Evolutionary conservation across 805 yeast species (phyloP), one percentile per base, ranked within the genome.

Genomic region (Suhomyces prunicola): DNA sequence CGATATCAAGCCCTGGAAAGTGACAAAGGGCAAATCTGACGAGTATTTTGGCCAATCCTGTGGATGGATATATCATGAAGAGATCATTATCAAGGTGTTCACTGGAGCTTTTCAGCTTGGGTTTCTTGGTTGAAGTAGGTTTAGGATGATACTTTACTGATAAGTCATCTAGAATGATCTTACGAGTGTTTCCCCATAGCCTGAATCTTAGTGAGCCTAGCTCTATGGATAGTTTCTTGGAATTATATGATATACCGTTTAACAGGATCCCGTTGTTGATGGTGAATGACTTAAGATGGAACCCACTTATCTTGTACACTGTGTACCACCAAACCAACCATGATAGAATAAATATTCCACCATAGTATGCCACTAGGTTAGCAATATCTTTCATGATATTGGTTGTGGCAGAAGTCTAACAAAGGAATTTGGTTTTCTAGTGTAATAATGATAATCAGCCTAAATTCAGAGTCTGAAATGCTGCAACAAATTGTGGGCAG

Each of bases 241-340:
- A 52, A 9, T 49, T 49, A 50, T 68, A 49, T 4, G 61, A 47
- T 23, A 75, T 57, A 4, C 67, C 60, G 54, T 73, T 71, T 56
- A 73, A 59, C 70, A 62, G 70, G 2, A 75, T 50, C 9, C 79
- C 79, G 55, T 74, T 74, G 57, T 69, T 72, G 39, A 74, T 62
- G 15, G 72, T 54, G 4, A 75, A 44, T 15, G 70, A 64, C 31
- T 63, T 60, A 36, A 75, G 54, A 52, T 71, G 69, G 47, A 74
- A 50, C 24, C 79, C 79, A 8, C 66, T 55, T 6, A 69, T 12
- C 7, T 52, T 26, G 54, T 69, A 71, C n/a, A 70, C 52, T 17
- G 69, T 26, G 31, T 59, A 57, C 79, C 79, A 74, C 13, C 50
- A 45, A 3, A 62, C 19, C 12, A 59, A 51, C 78, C 77, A 74